A percentile compares a stretch with the other conserved stretches of the same genome.
Evolutionary conservation across 345 rosid species (phyloP).

Genomic region (Citrus unshiu): DNA sequence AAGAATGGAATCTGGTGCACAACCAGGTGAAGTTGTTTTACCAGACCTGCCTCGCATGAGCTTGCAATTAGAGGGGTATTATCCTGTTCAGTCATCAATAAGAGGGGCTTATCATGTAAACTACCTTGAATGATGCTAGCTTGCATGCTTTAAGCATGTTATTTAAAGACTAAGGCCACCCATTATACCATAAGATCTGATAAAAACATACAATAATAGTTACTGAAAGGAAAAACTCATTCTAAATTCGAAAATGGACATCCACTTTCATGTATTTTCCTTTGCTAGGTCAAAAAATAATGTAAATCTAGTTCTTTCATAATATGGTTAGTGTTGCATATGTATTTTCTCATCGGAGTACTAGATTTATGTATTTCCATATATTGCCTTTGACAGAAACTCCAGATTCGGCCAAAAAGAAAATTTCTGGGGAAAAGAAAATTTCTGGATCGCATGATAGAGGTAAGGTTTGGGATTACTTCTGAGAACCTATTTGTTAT

Average conservation of each 20-base stretch:
- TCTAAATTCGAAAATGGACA: neutral
- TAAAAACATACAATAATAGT: neutral
- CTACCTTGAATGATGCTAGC: neutral
- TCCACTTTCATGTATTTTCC: neutral
- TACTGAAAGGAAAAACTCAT: neutral
- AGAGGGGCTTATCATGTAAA: neutral
- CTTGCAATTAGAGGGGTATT: neutral
- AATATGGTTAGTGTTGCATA: too few species aligned
- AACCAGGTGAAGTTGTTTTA: neutral
- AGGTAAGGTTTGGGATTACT: slow-evolving; percentile 36
- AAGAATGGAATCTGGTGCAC: neutral
- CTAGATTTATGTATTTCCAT: neutral
- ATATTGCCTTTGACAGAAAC: slow-evolving; percentile 43
- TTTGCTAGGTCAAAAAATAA: neutral
- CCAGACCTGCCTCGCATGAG: neutral
- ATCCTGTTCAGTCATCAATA: neutral
- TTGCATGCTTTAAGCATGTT: neutral
- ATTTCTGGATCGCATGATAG: slow-evolving; percentile 60
- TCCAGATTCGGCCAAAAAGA: slow-evolving; percentile 45
- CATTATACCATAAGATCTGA: neutral
- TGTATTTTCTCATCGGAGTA: neutral
- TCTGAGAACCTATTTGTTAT: neutral
- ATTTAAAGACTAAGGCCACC: neutral
- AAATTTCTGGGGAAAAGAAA: slow-evolving; percentile 9
- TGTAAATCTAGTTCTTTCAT: neutral